Conservation (phyloP, 805 yeast genomes). For the Jamesozyma lodderae region DNA sequence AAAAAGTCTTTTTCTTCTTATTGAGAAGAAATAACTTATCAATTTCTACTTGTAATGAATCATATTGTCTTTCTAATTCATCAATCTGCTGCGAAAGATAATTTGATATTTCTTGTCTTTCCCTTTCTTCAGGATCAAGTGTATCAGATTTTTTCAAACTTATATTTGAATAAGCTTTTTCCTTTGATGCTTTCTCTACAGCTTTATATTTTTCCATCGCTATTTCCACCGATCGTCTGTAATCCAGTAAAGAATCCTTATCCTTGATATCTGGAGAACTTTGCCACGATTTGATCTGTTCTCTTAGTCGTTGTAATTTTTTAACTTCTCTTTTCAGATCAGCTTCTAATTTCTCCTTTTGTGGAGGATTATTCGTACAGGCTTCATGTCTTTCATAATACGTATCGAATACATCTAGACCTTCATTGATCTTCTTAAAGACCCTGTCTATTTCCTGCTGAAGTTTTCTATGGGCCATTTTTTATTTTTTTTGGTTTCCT, state of each 20-base stretch:
- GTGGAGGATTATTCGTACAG: conserved; percentile 70
- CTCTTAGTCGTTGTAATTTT: conserved; percentile 85
- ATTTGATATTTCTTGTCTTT: conserved; percentile 61
- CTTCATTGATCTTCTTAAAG: conserved; percentile 79
- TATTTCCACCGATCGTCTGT: conserved; percentile 55
- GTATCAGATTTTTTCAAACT: conserved; percentile 63
- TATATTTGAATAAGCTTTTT: conserved; percentile 88
- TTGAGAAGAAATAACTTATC: conserved; percentile 25
- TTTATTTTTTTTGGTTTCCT: too few species aligned
- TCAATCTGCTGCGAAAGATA: conserved; percentile 65
- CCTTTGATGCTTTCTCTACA: conserved; percentile 86
- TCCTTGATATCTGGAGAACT: conserved; percentile 86
- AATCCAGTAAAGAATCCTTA: conserved; percentile 73
- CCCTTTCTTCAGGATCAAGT: conserved; percentile 71
- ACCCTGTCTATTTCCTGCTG: conserved; percentile 83
- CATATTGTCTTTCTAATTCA: conserved; percentile 74
- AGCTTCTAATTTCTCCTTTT: conserved; percentile 85
- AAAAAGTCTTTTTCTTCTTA: conserved; percentile 28
- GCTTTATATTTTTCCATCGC: conserved; percentile 97
- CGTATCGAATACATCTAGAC: conserved; percentile 74
- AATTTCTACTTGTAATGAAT: conserved; percentile 53
- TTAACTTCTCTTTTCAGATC: conserved; percentile 94
- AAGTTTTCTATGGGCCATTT: conserved; percentile 40
- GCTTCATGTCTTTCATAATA: conserved; percentile 77
- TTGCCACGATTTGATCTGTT: conserved; percentile 93